Percentiles rank a stretch among this genome's conserved stretches.
Conservation (phyloP, 345 rosid species). For the Kernera saxatilis region DNA sequence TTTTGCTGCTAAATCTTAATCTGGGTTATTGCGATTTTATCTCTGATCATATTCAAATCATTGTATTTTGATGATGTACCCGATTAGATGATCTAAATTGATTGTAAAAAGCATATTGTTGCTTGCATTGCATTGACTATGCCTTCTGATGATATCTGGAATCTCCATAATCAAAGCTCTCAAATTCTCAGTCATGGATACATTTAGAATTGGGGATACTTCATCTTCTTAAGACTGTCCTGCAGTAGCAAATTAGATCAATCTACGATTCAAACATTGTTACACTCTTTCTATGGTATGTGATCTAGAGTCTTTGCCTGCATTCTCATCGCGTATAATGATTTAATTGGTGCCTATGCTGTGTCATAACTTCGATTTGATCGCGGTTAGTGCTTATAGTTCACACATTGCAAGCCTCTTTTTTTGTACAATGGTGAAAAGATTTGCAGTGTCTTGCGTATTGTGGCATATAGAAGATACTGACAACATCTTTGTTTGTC, state of each 20-base stretch:
- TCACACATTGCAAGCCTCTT: neutral
- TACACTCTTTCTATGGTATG: neutral
- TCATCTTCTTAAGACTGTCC: neutral
- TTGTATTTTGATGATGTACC: slow-evolving; percentile 7
- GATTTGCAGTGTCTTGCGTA: neutral
- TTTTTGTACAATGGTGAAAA: neutral
- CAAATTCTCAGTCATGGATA: neutral
- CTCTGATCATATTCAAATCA: neutral
- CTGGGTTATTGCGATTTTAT: slow-evolving; percentile 15
- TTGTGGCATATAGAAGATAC: neutral
- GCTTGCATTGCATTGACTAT: neutral
- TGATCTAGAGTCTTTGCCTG: neutral
- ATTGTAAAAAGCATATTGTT: neutral
- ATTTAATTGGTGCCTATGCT: neutral
- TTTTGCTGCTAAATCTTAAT: slow-evolving; percentile 5
- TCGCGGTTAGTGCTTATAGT: neutral
- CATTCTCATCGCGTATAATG: neutral
- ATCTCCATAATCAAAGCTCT: neutral
- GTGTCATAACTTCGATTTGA: neutral
- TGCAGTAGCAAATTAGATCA: neutral
- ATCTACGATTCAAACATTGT: neutral
- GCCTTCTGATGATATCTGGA: slow-evolving; percentile 8
- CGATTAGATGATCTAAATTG: slow-evolving; percentile 1
- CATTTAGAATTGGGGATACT: neutral
- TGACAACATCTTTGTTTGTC: neutral